Evolutionary conservation across 768 basidiomycete genomes (phyloP).

Genomic region (Pleurotus tuber-regium): DNA sequence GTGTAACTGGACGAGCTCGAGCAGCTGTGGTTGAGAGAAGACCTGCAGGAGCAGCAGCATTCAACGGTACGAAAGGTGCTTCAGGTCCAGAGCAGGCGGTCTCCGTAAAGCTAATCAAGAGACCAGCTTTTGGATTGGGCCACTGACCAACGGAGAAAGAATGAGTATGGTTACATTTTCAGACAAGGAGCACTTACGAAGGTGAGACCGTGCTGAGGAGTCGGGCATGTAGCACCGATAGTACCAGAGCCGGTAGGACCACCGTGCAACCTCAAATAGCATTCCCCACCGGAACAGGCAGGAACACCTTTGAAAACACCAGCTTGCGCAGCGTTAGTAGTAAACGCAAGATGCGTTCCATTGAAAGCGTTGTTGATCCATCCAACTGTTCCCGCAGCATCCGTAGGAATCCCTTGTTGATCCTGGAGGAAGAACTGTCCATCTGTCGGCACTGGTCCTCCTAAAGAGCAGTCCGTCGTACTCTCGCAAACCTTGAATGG

Average conservation of each 20-base stretch:
- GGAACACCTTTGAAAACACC: background rate
- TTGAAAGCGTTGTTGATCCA: background rate
- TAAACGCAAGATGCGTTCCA: slow-evolving; percentile 4
- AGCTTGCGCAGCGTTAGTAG: slow-evolving; percentile 2
- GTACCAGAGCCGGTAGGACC: background rate
- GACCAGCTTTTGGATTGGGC: background rate
- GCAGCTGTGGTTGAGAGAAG: background rate
- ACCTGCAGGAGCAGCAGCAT: background rate
- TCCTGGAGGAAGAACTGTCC: background rate
- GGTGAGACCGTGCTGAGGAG: background rate
- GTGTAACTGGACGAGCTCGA: background rate
- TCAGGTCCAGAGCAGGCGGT: slow-evolving; percentile 5
- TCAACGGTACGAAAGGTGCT: background rate
- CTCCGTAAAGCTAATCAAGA: slow-evolving; percentile 5
- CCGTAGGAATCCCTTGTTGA: background rate
- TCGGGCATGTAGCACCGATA: slow-evolving; percentile 2
- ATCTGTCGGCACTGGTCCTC: slow-evolving; percentile 3
- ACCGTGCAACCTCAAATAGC: background rate
- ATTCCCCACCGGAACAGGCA: slow-evolving; percentile 1
- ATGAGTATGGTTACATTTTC: too few relatives aligned
- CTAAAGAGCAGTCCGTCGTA: background rate
- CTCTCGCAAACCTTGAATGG: slow-evolving; percentile 4
- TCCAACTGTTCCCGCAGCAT: background rate
- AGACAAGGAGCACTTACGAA: background rate
- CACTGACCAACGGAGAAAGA: background rate